These are phyloP conservation scores for Trichosanthes cucumerina DNA, from an alignment of 306 rosid species.

Conservation along the genomic window DNA sequence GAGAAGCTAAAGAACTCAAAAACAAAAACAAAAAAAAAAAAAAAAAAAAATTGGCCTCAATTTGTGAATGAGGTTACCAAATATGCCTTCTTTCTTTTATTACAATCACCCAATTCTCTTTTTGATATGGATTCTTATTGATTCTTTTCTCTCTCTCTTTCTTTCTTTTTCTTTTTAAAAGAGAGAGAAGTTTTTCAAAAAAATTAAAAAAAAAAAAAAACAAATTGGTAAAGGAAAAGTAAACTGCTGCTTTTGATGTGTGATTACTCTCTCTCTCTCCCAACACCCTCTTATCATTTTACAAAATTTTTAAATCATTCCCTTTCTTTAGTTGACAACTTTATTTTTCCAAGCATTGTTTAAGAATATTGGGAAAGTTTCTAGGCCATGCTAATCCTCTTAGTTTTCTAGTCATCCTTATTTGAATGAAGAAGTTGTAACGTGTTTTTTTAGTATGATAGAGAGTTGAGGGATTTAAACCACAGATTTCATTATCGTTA, in stretches of 20 bases:
- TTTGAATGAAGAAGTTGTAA: too few species aligned
- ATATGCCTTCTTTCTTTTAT: constrained; percentile 54
- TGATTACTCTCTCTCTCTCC: background rate
- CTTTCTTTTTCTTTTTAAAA: constrained; percentile 11
- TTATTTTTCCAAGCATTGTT: background rate
- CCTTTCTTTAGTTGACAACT: background rate
- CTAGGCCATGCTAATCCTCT: background rate
- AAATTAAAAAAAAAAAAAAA: too few species aligned
- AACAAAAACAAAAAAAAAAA: too few species aligned
- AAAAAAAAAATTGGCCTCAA: constrained; percentile 6
- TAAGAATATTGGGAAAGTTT: background rate
- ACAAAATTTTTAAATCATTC: background rate
- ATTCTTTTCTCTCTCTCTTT: background rate
- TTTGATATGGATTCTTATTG: constrained; percentile 22
- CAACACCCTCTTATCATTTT: background rate
- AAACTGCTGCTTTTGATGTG: constrained; percentile 9
- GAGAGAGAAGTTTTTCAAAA: background rate
- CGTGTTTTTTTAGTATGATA: too few species aligned
- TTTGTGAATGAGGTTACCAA: constrained; percentile 15
- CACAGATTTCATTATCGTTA: too few species aligned
- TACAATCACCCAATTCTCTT: constrained; percentile 27
- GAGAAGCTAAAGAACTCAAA: background rate
- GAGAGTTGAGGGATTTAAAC: too few species aligned
- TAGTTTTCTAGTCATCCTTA: too few species aligned
- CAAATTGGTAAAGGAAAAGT: constrained; percentile 43